Evolutionary conservation across 2,329 filamentous ascomycete species (phyloP).

Genomic region (Didymella glomerata): DNA sequence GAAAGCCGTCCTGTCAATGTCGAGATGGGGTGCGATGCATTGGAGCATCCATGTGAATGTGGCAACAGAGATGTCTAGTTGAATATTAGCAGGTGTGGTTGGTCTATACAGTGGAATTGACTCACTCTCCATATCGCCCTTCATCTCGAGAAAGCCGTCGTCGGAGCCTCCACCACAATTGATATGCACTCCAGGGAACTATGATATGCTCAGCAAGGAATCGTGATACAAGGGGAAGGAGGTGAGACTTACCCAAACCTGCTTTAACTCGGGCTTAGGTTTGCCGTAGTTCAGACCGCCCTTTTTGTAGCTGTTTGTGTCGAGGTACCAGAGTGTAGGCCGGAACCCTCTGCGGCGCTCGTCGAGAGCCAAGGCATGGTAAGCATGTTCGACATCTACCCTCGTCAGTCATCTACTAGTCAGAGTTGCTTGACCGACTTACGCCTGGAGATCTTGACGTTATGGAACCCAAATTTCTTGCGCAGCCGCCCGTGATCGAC

Average conservation of each 20-base stretch:
- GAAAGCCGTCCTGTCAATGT: conserved; percentile 56
- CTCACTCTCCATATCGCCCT: conserved; percentile 47
- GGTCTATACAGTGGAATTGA: no score
- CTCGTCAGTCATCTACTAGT: conserved; percentile 26
- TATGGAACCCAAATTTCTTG: conserved; percentile 46
- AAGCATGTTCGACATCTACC: conserved; percentile 60
- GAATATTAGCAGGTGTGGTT: background rate
- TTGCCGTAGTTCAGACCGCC: conserved; percentile 1
- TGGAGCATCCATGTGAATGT: conserved; percentile 65
- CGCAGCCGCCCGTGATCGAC: conserved; percentile 31
- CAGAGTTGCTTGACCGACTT: conserved; percentile 17
- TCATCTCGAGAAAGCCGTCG: conserved; percentile 41
- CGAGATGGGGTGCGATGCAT: conserved; percentile 57
- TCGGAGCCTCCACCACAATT: conserved; percentile 60
- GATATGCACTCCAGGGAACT: conserved; percentile 61
- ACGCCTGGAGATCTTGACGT: conserved; percentile 47
- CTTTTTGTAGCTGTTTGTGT: conserved; percentile 18
- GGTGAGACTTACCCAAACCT: conserved; percentile 60
- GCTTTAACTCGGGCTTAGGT: conserved; percentile 54
- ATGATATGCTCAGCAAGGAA: no score
- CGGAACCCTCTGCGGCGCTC: conserved; percentile 62
- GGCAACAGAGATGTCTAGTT: conserved; percentile 56
- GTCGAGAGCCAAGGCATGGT: conserved; percentile 64
- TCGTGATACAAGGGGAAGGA: no score
- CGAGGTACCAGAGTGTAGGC: conserved; percentile 61